Percentiles rank a stretch among this genome's conserved stretches.
Conservation (phyloP, 2,329 filamentous ascomycete genomes). For the Fusarium azukiicola region DNA sequence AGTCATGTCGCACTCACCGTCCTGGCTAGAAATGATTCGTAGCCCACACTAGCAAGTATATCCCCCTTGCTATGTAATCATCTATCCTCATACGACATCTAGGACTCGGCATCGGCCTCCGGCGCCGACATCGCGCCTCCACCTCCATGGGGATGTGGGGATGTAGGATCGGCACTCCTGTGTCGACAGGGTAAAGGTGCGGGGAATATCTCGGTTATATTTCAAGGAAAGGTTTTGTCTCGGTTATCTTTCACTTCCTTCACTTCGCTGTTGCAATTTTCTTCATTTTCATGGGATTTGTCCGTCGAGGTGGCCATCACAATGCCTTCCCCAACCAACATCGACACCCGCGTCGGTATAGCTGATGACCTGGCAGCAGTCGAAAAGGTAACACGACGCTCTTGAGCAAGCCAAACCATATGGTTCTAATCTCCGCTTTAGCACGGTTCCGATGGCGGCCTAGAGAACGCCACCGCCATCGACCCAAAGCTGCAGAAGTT, state of each 20-base stretch:
- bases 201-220: constrained; percentile 25
- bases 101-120: constrained; percentile 6
- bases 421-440: constrained; percentile 25
- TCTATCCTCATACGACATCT: not conserved
- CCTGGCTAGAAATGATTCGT: not conserved
- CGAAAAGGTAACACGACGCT: constrained; percentile 35
- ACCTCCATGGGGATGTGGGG: constrained; percentile 13
- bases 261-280: constrained; percentile 6
- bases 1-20: no score
- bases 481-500: constrained; percentile 29
- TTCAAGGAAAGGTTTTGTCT: constrained; percentile 27
- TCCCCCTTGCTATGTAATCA: not conserved
- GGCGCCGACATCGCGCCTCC: not conserved
- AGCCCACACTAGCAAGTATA: not conserved
- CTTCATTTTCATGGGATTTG: not conserved
- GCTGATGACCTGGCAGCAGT: constrained; percentile 19
- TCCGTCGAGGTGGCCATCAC: no score
- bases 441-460: constrained; percentile 33
- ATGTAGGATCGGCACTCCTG: constrained; percentile 1
- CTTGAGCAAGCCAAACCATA: not conserved
- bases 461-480: constrained; percentile 23
- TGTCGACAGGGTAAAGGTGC: constrained; percentile 26
- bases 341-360: constrained; percentile 27
- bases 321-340: constrained; percentile 32
- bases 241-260: constrained; percentile 25